These are phyloP conservation scores for Usnea hakonensis DNA, from an alignment of 495 filamentous ascomycete genomes.

Conservation along the genomic window DNA sequence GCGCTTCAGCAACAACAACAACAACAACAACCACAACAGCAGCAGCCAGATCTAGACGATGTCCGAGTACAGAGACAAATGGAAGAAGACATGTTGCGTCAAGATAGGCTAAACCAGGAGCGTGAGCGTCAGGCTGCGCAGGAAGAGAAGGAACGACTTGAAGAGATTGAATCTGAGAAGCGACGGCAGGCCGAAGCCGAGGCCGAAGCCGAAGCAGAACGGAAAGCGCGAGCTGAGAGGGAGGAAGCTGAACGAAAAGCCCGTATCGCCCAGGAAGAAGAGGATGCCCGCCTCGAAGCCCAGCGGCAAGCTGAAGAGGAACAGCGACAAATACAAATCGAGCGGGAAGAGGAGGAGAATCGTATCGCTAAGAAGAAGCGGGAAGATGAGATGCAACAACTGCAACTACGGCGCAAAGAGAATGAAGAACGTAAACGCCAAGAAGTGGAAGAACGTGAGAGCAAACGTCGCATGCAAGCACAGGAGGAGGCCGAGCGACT, in stretches of 20 bases:
- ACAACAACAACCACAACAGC: neutral
- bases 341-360: constrained; percentile 42
- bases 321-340: constrained; percentile 19
- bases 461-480: constrained; percentile 16
- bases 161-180: constrained; percentile 23
- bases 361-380: constrained; percentile 46
- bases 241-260: constrained; percentile 35
- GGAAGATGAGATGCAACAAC: constrained; percentile 40
- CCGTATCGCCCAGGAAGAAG: constrained; percentile 39
- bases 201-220: constrained; percentile 25
- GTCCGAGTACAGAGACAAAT: constrained; percentile 19
- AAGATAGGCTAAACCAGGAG: constrained; percentile 7
- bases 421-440: constrained; percentile 52
- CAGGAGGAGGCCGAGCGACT: constrained; percentile 49
- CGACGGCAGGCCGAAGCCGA: constrained; percentile 34
- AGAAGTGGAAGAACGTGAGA: constrained; percentile 40
- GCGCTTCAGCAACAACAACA: constrained; percentile 15
- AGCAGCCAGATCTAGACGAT: constrained; percentile 5
- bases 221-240: constrained; percentile 35
- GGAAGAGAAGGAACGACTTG: constrained; percentile 18
- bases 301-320: constrained; percentile 22
- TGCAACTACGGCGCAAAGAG: constrained; percentile 39
- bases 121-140: constrained; percentile 11
- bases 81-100: constrained; percentile 16
- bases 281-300: constrained; percentile 28